Evolutionary conservation across 306 rosid genomes (phyloP), one percentile per base, ranked within the genome.

Genomic region (Astragalus glycyphyllos): DNA sequence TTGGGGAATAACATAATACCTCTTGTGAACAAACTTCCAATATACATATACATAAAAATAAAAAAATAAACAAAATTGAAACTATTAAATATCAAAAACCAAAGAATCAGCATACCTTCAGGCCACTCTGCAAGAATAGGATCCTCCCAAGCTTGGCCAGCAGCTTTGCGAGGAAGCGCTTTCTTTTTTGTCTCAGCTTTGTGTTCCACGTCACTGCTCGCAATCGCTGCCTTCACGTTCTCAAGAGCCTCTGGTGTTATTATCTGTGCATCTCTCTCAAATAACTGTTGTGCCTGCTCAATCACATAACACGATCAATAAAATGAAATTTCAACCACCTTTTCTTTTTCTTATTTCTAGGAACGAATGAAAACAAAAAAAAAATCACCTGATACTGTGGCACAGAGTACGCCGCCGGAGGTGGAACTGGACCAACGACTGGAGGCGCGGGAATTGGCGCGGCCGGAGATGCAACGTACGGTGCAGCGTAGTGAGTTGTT

Each of bases 61-160:
- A 34, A 16, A 37, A 34, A 38, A 38, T 3, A 0, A 32, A 31
- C 11, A 5, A 68, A 55, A 41, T 6, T 4, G 8, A 11, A 31
- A 54, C 50, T 9, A 31, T 7, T 8, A 13, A 48, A 69, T 5
- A 59, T 42, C 2, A 55, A 63, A 32, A 15, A 11, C 11, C 5
- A 16, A 45, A n/a, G 23, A 11, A 69, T 31, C 58, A 60, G 8
- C 65, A 46, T 84, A 94, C 99, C 86, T 84, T 94, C 97, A 0
- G 99, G 99, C 97, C 97, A 94, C 64, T 94, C 97, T 12, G 97
- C 83, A 47, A 91, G 99, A 5, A 93, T 79, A 6, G 97, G 97
- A 66, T 94, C 99, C 86, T 91, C 97, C 99, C 99, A 94, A 3
- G 89, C 5, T 72, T 81, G 99, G 5, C 99, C 96, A 9, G 97